Percentiles rank a stretch among this genome's conserved stretches.
phyloP scores from a whole-genome alignment of 129 eudicot genomes.

The Chrysanthemum makinoi region DNA sequence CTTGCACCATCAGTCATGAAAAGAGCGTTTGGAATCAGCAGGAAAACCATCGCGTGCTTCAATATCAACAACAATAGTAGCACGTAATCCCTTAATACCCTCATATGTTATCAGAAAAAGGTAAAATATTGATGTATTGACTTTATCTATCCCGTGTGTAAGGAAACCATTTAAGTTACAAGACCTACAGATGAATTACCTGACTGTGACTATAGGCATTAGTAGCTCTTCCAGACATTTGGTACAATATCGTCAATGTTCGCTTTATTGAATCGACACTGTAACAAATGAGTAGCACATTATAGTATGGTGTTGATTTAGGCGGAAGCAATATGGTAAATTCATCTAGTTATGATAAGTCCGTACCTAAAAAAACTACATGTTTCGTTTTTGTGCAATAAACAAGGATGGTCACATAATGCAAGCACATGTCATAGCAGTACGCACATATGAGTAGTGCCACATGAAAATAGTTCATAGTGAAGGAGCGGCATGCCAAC shows the following conservation, averaged over 20 bases:
- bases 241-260: conserved; percentile 69
- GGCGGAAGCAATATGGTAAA: neutral
- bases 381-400: conserved; percentile 79
- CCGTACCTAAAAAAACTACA: conserved; percentile 70
- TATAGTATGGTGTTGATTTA: conserved; percentile 5
- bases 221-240: conserved; percentile 93
- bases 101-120: conserved; percentile 13
- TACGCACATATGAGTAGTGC: no score
- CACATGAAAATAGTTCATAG: neutral
- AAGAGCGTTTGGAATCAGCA: conserved; percentile 73
- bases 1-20: conserved; percentile 97
- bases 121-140: neutral
- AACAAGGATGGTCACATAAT: conserved; percentile 82
- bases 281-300: conserved; percentile 14
- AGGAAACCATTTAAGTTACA: neutral
- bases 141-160: neutral
- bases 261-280: conserved; percentile 83
- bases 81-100: conserved; percentile 92
- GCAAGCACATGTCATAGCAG: conserved; percentile 42
- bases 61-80: conserved; percentile 82
- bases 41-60: conserved; percentile 97
- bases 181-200: conserved; percentile 30
- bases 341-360: neutral
- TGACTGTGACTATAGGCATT: conserved; percentile 99
- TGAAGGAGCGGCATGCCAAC: conserved; percentile 25